Evolutionary conservation across 495 filamentous ascomycete species (phyloP).

Genomic region (Xanthoparmelia taractica): DNA sequence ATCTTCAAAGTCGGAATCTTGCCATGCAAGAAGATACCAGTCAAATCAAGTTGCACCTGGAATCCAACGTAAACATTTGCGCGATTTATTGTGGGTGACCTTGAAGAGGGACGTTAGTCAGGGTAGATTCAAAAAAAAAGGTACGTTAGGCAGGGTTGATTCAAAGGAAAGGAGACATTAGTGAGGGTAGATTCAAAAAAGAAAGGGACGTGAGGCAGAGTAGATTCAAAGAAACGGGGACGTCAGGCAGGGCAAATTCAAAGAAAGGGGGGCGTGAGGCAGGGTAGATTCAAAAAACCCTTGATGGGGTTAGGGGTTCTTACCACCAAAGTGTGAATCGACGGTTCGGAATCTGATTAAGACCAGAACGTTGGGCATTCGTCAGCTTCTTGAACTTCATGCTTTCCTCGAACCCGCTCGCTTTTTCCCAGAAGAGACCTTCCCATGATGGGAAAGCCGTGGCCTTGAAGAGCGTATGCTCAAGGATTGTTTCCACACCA

Average conservation of each 20-base stretch:
- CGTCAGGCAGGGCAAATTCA: no score
- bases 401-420: constrained; percentile 47
- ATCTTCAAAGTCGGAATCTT: constrained; percentile 99
- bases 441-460: constrained; percentile 99
- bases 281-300: no score
- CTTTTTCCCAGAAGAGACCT: constrained; percentile 96
- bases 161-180: no score
- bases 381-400: constrained; percentile 99
- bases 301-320: no score
- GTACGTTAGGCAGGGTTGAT: no score
- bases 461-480: constrained; percentile 97
- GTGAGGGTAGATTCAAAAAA: no score
- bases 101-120: no score
- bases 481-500: constrained; percentile 98
- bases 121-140: no score
- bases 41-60: constrained; percentile 97
- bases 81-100: constrained; percentile 68
- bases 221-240: no score
- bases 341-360: constrained; percentile 99
- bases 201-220: no score
- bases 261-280: no score
- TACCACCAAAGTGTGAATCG: constrained; percentile 94
- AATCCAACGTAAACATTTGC: constrained; percentile 73
- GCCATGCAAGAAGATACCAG: constrained; percentile 98
- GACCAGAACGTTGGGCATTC: constrained; percentile 94